Evolutionary conservation across 345 rosid genomes (phyloP).

Genomic region (Brassica rapa): DNA sequence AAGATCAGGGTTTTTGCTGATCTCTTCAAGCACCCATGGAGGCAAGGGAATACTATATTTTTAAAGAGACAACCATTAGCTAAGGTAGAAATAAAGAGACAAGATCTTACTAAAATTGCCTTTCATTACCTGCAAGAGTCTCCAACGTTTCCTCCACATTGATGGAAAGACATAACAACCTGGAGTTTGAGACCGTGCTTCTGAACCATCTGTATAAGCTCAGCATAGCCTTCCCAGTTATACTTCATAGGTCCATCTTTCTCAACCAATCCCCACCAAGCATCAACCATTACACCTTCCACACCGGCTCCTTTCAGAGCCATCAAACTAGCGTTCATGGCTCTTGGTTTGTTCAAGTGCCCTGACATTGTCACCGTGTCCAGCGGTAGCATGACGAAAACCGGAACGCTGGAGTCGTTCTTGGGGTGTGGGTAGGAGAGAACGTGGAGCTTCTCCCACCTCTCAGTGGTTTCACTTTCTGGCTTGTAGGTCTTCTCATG

Average conservation of each 20-base stretch:
- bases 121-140: slow-evolving; percentile 93
- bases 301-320: slow-evolving; percentile 92
- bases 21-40: slow-evolving; percentile 97
- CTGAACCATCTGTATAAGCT: slow-evolving; percentile 83
- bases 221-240: slow-evolving; percentile 96
- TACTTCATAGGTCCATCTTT: slow-evolving; percentile 91
- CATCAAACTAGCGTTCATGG: slow-evolving; percentile 90
- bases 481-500: slow-evolving; percentile 41
- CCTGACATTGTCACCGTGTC: slow-evolving; percentile 78
- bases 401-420: slow-evolving; percentile 64
- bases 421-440: slow-evolving; percentile 47
- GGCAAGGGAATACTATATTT: slow-evolving; percentile 81
- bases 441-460: slow-evolving; percentile 56
- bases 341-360: slow-evolving; percentile 71
- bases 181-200: slow-evolving; percentile 87
- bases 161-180: slow-evolving; percentile 96
- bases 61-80: slow-evolving; percentile 23
- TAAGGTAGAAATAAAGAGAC: no score
- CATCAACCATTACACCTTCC: slow-evolving; percentile 98
- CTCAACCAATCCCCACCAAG: slow-evolving; percentile 99
- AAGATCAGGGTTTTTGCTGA: slow-evolving; percentile 84
- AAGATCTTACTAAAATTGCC: no score
- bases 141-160: slow-evolving; percentile 99
- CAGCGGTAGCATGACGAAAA: slow-evolving; percentile 88
- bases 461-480: slow-evolving; percentile 39